Base-by-base conservation (phyloP, 2,329 filamentous ascomycete genomes). In the Leptographium flavum region DNA sequence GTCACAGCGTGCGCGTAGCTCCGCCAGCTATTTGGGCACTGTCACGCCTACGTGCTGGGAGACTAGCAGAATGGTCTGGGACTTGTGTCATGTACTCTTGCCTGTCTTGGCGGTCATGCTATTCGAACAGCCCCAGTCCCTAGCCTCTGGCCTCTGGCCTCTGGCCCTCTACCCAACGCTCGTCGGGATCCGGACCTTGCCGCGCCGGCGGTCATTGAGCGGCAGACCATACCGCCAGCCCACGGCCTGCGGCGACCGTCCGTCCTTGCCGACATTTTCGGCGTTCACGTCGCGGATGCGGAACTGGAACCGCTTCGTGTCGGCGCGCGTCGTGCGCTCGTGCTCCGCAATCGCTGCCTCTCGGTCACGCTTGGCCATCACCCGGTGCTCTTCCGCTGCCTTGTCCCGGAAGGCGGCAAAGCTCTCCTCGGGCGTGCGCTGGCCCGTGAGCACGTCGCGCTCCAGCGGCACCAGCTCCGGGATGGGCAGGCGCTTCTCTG, bases 141-240 rank as follows among this genome's bases (percentile, higher is more conserved):
- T 13, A 21, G 23, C 23, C 30, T 14, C 8, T 23, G 25, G 22
- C 21, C 22, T 17, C 25, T 6, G 9, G 42, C 25, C 42, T 43
- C 28, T 44, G 15, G 23, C 13, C 14, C 5, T 9, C 38, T 33
- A 48, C 4, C 27, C 72, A 45, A 81, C 75, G 44, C 67, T 71
- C 31, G 72, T 80, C 21, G 79, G 79, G 56, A 83, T 82, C 69
- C 82, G 83, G 63, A 80, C 61, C 57, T 72, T 56, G n/a, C 74
- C 78, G 53, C 70, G 73, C 62, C 70, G 74, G 46, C 79, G 69
- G 56, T 83, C 79, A 55, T 74, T 67, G 50, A 68, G 66, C 11
- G 79, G 79, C 49, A 69, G 70, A 49, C 79, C 79, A 53, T 83
- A 83, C 48, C 76, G 65, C 70, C 71, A 77, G 19, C 79, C 79